Base-by-base conservation (phyloP, 768 basidiomycete species). In the Lenzites betulinus region DNA sequence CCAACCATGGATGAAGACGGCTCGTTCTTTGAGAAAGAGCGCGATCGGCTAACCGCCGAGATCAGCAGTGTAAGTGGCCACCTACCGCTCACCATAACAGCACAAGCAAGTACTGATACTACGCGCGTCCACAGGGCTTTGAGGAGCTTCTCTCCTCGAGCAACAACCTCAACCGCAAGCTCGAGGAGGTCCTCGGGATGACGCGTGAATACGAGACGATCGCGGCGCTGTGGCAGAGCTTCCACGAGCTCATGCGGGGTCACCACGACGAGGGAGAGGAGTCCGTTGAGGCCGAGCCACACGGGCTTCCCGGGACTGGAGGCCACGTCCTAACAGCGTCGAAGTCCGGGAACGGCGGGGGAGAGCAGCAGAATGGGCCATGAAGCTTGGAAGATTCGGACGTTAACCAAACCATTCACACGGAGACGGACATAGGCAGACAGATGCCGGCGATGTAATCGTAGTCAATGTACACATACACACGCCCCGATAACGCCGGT, bases 171-270 rank as follows among this genome's bases (percentile, higher is more conserved):
- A 96, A 96, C 71, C 85, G 94, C 63, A 95, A 93, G 70, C 81
- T 96, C 18, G 95, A 98, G 73, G 93, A 97, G 70, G 93, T 95
- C 2, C 77, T 89, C 25, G 92, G 92, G 11, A 95, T 96, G 85
- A 94, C 95, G 6, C 87, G 86, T 59, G 95, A 95, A 78, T 95
- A 96, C 71, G 85, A 89, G 51, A 94, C 90, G 2, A 92, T 95
- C 42, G 92, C 94, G 3, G 79, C 84, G 2, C 78, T 97, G 50
- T 95, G 93, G 93, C 81, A 86, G 59, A 84, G 82, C 66, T 93
- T 93, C 65, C 87, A 92, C 66, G 77, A 87, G 58, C 77, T 93
- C 64, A 93, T 93, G 90, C 81, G 81, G 25, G 68, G 70, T 25
- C 69, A 72, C 46, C 64, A 63, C 46, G 68, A 70, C 42, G 70